phyloP scores from a whole-genome alignment of 2,329 filamentous ascomycete species.

The Neofusicoccum parvum region DNA sequence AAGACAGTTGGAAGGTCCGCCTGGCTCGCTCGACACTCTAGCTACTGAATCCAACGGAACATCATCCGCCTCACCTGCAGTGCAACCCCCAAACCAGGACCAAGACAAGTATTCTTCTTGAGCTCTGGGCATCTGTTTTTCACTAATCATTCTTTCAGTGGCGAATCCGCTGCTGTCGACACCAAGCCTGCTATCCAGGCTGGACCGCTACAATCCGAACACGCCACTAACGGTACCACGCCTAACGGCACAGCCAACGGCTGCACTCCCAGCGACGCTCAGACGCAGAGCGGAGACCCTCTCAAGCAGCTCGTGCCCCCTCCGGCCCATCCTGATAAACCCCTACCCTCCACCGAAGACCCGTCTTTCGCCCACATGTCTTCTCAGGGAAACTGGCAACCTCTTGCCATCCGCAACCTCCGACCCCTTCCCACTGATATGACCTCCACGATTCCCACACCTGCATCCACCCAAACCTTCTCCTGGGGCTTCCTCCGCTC shows the following conservation, averaged over 20 bases:
- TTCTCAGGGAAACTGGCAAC: slow-evolving; percentile 35
- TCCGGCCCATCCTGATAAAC: background rate
- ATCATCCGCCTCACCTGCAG: background rate
- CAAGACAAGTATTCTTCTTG: background rate
- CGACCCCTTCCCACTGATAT: slow-evolving; percentile 23
- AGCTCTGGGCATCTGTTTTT: background rate
- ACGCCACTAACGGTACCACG: background rate
- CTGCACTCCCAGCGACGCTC: background rate
- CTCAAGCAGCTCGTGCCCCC: background rate
- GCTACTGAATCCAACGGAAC: background rate
- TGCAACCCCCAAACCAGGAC: background rate
- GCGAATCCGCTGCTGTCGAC: background rate
- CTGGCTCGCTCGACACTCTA: background rate
- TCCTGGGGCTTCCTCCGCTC: slow-evolving; percentile 40
- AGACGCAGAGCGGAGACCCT: background rate
- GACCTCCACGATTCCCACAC: slow-evolving; percentile 28
- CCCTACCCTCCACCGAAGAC: slow-evolving; percentile 24
- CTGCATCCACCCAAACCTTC: slow-evolving; percentile 37
- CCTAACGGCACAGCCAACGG: background rate
- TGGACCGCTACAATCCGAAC: background rate
- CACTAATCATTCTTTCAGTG: background rate
- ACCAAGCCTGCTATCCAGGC: background rate
- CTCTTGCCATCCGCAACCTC: slow-evolving; percentile 40
- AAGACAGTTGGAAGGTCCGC: background rate
- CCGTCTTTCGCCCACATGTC: slow-evolving; percentile 21